Percentiles rank a stretch among this genome's conserved stretches.
Conservation (phyloP, 306 rosid species). For the Cucurbita moschata region DNA sequence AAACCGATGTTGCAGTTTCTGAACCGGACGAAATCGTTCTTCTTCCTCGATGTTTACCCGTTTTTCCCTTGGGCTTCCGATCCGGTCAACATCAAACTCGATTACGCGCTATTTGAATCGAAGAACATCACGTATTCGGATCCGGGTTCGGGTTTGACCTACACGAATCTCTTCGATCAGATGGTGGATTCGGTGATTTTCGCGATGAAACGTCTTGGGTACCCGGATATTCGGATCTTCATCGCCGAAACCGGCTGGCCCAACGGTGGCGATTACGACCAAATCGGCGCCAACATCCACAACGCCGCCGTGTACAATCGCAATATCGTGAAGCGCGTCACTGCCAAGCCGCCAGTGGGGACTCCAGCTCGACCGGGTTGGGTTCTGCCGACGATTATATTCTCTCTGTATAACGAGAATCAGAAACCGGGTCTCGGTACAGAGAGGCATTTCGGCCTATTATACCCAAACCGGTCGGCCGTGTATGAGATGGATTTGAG, state of each 20-base stretch:
- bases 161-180: conserved; percentile 65
- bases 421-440: conserved; percentile 52
- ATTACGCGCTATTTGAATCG: conserved; percentile 39
- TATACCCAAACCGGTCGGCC: conserved; percentile 45
- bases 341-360: conserved; percentile 37
- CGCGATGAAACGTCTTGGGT: conserved; percentile 67
- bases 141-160: conserved; percentile 39
- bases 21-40: conserved; percentile 47
- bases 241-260: conserved; percentile 98
- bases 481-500: conserved; percentile 51
- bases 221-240: conserved; percentile 36
- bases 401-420: conserved; percentile 72
- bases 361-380: conserved; percentile 72
- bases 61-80: conserved; percentile 54
- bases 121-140: conserved; percentile 35
- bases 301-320: conserved; percentile 76
- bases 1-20: conserved; percentile 57
- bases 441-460: conserved; percentile 70
- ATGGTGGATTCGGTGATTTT: conserved; percentile 74
- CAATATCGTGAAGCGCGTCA: conserved; percentile 40
- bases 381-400: conserved; percentile 41
- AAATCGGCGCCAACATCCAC: conserved; percentile 53
- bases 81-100: conserved; percentile 29
- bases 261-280: conserved; percentile 56
- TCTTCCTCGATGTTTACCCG: conserved; percentile 71